Conservation (phyloP, 1,284 basidiomycete genomes). For the Exsudoporus floridanus region DNA sequence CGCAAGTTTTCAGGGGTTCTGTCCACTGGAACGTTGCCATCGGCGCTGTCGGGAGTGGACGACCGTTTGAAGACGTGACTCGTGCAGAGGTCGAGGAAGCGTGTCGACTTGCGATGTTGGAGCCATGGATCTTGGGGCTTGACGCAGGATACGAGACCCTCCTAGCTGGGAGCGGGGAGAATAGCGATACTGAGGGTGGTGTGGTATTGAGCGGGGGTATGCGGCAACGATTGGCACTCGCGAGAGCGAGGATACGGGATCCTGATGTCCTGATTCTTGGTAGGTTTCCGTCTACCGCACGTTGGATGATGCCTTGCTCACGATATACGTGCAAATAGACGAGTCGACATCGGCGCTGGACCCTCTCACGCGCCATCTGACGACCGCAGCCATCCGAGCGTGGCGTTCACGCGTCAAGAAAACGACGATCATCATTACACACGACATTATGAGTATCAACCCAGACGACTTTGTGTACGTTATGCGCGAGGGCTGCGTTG, state of each 20-base stretch:
- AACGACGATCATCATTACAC: constrained; percentile 96
- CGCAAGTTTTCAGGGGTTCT: constrained; percentile 40
- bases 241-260: constrained; percentile 83
- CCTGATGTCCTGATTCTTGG: constrained; percentile 91
- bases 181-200: constrained; percentile 53
- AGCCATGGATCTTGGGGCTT: constrained; percentile 82
- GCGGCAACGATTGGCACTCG: constrained; percentile 89
- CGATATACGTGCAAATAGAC: constrained; percentile 50
- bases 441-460: constrained; percentile 86
- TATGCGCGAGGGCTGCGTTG: constrained; percentile 78
- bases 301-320: constrained; percentile 7
- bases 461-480: constrained; percentile 88
- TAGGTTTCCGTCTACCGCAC: constrained; percentile 40
- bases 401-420: constrained; percentile 60
- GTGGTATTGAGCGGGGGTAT: constrained; percentile 89
- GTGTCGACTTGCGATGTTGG: constrained; percentile 83
- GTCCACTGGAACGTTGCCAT: constrained; percentile 91
- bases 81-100: constrained; percentile 77
- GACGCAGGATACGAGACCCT: constrained; percentile 88
- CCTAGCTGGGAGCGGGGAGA: constrained; percentile 45
- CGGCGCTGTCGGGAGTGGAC: constrained; percentile 53
- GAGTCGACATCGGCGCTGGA: constrained; percentile 97
- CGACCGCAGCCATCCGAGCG: constrained; percentile 83
- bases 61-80: constrained; percentile 49
- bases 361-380: constrained; percentile 81